These are phyloP conservation scores for Durio zibethinus DNA, from an alignment of 345 rosid species.

Conservation along the genomic window DNA sequence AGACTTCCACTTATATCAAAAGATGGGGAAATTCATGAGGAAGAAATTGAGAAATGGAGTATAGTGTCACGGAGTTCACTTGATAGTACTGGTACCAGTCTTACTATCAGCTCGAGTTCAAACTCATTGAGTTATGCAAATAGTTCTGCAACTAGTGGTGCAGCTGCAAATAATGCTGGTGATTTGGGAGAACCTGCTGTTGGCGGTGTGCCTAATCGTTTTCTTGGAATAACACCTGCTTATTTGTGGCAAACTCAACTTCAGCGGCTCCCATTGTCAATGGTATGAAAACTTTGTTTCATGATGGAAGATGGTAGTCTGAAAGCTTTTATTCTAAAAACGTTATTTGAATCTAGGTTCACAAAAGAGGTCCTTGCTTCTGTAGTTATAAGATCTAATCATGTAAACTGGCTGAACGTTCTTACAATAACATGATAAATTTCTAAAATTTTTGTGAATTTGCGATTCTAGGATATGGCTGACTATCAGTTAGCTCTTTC, in stretches of 20 bases:
- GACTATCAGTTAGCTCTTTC: conserved; percentile 82
- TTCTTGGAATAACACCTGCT: conserved; percentile 84
- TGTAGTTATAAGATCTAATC: neutral
- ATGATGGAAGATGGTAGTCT: neutral
- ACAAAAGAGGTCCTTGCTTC: neutral
- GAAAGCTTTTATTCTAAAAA: neutral
- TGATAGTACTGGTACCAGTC: conserved; percentile 72
- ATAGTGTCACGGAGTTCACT: conserved; percentile 76
- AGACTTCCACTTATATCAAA: conserved; percentile 91
- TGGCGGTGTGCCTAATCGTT: conserved; percentile 80
- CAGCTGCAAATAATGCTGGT: conserved; percentile 40
- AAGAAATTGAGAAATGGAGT: conserved; percentile 93
- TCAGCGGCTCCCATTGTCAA: conserved; percentile 50
- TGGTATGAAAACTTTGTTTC: conserved; percentile 44
- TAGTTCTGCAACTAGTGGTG: conserved; percentile 48
- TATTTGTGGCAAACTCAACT: conserved; percentile 89
- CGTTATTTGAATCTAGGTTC: neutral
- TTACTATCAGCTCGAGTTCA: conserved; percentile 69
- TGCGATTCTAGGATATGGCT: conserved; percentile 60
- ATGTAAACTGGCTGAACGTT: neutral
- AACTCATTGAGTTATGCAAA: conserved; percentile 59
- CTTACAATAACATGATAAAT: neutral
- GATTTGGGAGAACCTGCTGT: conserved; percentile 68
- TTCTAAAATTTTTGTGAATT: conserved; percentile 1
- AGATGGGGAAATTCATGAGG: conserved; percentile 89